These are phyloP conservation scores for Wickerhamomyces sp. DNA, from an alignment of 1,139 yeast species.

Conservation along the genomic window DNA sequence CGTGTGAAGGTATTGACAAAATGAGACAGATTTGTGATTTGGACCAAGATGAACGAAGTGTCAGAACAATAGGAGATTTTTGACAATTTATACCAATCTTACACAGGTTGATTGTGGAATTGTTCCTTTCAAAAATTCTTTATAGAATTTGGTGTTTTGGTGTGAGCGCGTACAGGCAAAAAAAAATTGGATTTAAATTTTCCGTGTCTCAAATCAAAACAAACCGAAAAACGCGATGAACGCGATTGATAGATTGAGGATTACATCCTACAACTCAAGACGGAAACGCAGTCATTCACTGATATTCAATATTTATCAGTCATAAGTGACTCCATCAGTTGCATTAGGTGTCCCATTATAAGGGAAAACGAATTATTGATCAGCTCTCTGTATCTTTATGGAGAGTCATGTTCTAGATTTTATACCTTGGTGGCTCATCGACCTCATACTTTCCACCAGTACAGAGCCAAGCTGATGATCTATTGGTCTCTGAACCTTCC, in stretches of 20 bases:
- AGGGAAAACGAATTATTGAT: too few relatives aligned
- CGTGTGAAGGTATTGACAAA: not conserved
- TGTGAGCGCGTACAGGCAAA: not conserved
- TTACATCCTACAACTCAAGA: too few relatives aligned
- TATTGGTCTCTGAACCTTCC: not conserved
- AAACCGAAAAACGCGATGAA: not conserved
- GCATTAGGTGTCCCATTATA: not conserved
- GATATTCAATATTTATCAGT: not conserved
- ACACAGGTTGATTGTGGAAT: not conserved
- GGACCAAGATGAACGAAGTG: not conserved
- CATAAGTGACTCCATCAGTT: not conserved
- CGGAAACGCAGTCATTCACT: not conserved
- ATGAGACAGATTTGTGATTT: not conserved
- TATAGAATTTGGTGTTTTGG: not conserved
- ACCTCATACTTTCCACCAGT: constrained; percentile 14
- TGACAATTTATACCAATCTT: not conserved
- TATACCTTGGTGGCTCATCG: constrained; percentile 8
- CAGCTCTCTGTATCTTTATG: too few relatives aligned
- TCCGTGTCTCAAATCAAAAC: not conserved
- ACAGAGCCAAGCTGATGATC: constrained; percentile 16
- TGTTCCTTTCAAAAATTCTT: not conserved
- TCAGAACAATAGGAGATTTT: not conserved
- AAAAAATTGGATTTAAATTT: not conserved
- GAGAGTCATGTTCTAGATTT: too few relatives aligned
- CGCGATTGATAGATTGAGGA: too few relatives aligned